These are phyloP conservation scores for Scedosporium dehoogii DNA, from an alignment of 2,329 filamentous ascomycete genomes.

Conservation along the genomic window DNA sequence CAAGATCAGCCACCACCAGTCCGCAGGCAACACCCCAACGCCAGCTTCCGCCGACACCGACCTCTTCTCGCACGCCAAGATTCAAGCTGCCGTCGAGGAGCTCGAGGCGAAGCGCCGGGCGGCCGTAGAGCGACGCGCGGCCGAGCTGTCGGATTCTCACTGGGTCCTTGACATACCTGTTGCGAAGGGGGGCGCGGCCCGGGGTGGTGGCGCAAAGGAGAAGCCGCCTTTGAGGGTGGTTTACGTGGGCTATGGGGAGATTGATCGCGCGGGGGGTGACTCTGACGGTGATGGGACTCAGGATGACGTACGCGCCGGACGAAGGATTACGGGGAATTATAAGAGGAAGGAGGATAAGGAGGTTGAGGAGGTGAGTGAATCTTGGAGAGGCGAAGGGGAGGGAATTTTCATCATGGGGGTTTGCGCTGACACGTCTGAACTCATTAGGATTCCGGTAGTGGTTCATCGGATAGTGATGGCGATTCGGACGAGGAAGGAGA, in stretches of 20 bases:
- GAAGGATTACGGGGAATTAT: constrained; percentile 3
- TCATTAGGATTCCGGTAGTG: background rate
- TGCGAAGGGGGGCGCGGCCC: constrained; percentile 15
- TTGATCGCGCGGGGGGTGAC: constrained; percentile 2
- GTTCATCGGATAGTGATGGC: background rate
- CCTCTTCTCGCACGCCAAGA: constrained; percentile 30
- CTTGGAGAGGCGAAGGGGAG: background rate
- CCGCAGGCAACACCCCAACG: constrained; percentile 19
- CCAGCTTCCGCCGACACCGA: background rate
- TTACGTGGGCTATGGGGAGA: constrained; percentile 6
- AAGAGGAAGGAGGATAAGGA: constrained; percentile 5
- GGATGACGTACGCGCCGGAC: background rate
- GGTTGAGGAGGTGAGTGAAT: background rate
- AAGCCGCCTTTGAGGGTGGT: constrained; percentile 4
- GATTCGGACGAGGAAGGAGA: background rate
- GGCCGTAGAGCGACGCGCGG: constrained; percentile 51
- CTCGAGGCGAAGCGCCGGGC: constrained; percentile 57
- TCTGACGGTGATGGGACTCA: background rate
- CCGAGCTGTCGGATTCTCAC: constrained; percentile 57
- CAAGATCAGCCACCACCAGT: constrained; percentile 30
- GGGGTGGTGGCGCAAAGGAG: constrained; percentile 6
- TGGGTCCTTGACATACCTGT: constrained; percentile 57
- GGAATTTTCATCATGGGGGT: background rate
- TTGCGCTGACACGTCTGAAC: background rate
- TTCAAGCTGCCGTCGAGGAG: constrained; percentile 53